Evolutionary conservation across 371 early-diverging fungal species (phyloP).

Genomic region (Lichtheimia corymbifera): DNA sequence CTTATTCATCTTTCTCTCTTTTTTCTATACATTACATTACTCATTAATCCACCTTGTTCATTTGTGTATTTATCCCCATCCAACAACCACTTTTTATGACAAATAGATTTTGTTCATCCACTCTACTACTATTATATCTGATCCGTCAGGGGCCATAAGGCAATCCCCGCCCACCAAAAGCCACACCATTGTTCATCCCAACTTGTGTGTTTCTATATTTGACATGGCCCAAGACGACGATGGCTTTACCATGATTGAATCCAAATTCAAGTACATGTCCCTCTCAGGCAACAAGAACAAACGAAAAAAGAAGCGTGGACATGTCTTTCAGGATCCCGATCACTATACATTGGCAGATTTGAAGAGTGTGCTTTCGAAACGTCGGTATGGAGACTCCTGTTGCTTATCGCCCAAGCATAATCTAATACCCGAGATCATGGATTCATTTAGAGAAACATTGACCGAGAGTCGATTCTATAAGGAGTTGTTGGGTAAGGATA

Average conservation of each 20-base stretch:
- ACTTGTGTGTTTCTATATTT: no score
- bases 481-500: constrained; percentile 26
- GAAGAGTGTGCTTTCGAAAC: constrained; percentile 19
- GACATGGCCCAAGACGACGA: constrained; percentile 9
- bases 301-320: constrained; percentile 9
- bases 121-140: no score
- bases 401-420: not conserved
- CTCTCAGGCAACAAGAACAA: constrained; percentile 2
- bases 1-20: not conserved
- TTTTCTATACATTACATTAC: not conserved
- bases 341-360: constrained; percentile 38
- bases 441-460: constrained; percentile 33
- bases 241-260: constrained; percentile 18
- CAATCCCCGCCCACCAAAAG: no score
- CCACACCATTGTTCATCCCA: no score
- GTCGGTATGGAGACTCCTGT: constrained; percentile 22
- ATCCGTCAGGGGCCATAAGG: no score
- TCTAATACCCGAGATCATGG: not conserved
- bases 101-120: no score
- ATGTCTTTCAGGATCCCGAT: constrained; percentile 22
- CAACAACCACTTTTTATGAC: not conserved
- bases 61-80: constrained; percentile 1
- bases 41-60: not conserved
- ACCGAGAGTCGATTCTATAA: constrained; percentile 35
- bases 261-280: constrained; percentile 17